Percentiles rank a stretch among this genome's conserved stretches.
Evolutionary conservation across 1,284 basidiomycete genomes (phyloP).

Genomic region (Ustilago trichophora): DNA sequence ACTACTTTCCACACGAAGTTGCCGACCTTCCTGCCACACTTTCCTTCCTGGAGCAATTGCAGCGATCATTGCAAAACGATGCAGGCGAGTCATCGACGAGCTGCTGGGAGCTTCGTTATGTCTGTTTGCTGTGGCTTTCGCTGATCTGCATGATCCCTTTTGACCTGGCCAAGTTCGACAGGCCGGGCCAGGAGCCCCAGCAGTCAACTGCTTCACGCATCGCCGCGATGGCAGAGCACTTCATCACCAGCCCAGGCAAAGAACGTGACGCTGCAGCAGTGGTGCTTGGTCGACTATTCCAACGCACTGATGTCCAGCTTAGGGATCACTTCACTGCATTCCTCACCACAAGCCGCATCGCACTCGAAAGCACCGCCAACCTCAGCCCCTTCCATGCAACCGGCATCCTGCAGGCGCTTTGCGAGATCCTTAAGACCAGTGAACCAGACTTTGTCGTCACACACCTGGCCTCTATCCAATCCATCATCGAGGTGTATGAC

Average conservation of each 20-base stretch:
- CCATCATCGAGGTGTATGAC: constrained; percentile 54
- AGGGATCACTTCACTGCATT: constrained; percentile 12
- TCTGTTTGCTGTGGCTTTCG: constrained; percentile 89
- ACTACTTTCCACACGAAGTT: constrained; percentile 90
- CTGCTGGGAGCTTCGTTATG: constrained; percentile 83
- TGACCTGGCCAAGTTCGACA: constrained; percentile 82
- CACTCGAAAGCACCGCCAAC: constrained; percentile 5
- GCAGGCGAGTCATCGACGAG: neutral
- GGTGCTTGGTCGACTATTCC: constrained; percentile 79
- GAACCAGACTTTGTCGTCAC: constrained; percentile 36
- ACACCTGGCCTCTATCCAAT: constrained; percentile 33
- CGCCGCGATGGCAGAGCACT: constrained; percentile 73
- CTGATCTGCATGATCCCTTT: constrained; percentile 95
- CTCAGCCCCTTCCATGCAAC: constrained; percentile 68
- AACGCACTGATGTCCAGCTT: constrained; percentile 69
- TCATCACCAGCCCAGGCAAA: constrained; percentile 77
- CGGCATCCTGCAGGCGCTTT: constrained; percentile 78
- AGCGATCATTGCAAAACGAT: neutral
- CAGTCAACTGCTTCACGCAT: constrained; percentile 71
- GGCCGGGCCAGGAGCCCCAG: constrained; percentile 66
- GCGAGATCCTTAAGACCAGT: constrained; percentile 76
- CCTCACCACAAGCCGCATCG: constrained; percentile 7
- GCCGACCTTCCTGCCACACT: constrained; percentile 81
- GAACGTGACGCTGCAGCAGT: constrained; percentile 80
- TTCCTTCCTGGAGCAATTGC: constrained; percentile 72